A percentile compares a stretch with the other conserved stretches of the same genome.
phyloP scores from a whole-genome alignment of 768 basidiomycete genomes.

The Lactarius akahatsu region DNA sequence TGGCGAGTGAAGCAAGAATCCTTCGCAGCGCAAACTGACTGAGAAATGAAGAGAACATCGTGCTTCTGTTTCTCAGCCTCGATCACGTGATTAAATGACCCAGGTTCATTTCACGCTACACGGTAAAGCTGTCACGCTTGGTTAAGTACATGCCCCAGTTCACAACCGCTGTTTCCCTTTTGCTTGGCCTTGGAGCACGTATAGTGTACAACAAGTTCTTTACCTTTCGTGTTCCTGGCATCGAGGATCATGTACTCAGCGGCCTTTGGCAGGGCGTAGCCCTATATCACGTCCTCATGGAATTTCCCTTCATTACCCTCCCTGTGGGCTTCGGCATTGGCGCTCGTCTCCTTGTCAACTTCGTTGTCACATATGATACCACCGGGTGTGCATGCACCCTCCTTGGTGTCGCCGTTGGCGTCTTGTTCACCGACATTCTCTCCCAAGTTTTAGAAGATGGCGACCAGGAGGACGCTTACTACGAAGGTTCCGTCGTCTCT shows the following conservation, averaged over 20 bases:
- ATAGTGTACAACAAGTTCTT: constrained; percentile 61
- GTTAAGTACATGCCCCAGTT: constrained; percentile 39
- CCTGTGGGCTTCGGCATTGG: constrained; percentile 57
- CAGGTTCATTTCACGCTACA: neutral
- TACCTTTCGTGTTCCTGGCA: constrained; percentile 43
- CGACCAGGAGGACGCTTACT: constrained; percentile 35
- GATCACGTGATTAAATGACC: constrained; percentile 28
- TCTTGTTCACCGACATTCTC: constrained; percentile 68
- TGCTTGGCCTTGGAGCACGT: constrained; percentile 73
- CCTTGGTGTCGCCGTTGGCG: constrained; percentile 65
- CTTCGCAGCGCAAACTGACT: too few species aligned
- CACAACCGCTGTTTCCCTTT: constrained; percentile 62
- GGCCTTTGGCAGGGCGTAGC: constrained; percentile 78
- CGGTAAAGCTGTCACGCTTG: neutral
- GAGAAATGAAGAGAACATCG: too few species aligned
- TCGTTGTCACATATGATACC: constrained; percentile 52
- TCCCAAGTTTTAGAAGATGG: constrained; percentile 61
- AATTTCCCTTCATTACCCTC: constrained; percentile 53
- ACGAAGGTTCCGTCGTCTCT: constrained; percentile 25
- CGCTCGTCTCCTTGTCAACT: constrained; percentile 65
- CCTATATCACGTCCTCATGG: constrained; percentile 62
- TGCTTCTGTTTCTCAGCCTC: neutral
- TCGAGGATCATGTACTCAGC: constrained; percentile 61
- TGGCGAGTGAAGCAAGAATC: too few species aligned
- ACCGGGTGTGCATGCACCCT: constrained; percentile 57